Conservation (phyloP, 306 rosid genomes). For the Quercus parvula region DNA sequence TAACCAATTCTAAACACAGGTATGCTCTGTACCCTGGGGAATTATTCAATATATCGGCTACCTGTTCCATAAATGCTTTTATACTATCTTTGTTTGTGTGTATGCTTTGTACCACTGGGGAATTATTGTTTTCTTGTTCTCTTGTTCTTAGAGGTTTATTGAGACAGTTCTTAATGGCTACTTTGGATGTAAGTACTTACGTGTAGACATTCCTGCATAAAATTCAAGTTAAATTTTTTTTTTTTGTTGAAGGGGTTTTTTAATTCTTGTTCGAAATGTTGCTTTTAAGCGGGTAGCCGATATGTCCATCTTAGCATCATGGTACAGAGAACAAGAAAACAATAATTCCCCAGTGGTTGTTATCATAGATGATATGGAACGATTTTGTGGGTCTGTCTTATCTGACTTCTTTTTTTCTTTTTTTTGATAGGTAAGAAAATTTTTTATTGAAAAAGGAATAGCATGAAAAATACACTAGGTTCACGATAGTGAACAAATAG, state of each 20-base stretch:
- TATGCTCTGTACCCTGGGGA: too few relatives aligned
- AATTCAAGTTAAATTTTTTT: not conserved
- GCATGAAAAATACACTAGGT: too few relatives aligned
- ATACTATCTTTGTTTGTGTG: too few relatives aligned
- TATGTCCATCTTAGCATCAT: constrained; percentile 76
- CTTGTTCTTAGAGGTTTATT: constrained; percentile 48
- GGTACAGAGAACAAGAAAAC: constrained; percentile 81
- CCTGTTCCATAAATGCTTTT: too few relatives aligned
- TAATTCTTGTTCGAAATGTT: constrained; percentile 21
- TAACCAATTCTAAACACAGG: too few relatives aligned
- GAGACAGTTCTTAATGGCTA: constrained; percentile 55
- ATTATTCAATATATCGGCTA: too few relatives aligned
- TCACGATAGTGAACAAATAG: too few relatives aligned
- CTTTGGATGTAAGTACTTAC: constrained; percentile 53
- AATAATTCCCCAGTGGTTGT: constrained; percentile 63
- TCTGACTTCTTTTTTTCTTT: constrained; percentile 40
- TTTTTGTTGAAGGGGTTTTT: not conserved
- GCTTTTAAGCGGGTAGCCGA: constrained; percentile 65
- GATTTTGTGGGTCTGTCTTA: constrained; percentile 72
- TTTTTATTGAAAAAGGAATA: too few relatives aligned
- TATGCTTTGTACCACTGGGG: too few relatives aligned
- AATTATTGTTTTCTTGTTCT: too few relatives aligned
- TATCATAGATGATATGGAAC: constrained; percentile 69
- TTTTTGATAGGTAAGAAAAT: too few relatives aligned
- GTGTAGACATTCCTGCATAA: not conserved